Base-by-base conservation (phyloP, 2,329 filamentous ascomycete genomes). In the Phialemoniopsis sp. region DNA sequence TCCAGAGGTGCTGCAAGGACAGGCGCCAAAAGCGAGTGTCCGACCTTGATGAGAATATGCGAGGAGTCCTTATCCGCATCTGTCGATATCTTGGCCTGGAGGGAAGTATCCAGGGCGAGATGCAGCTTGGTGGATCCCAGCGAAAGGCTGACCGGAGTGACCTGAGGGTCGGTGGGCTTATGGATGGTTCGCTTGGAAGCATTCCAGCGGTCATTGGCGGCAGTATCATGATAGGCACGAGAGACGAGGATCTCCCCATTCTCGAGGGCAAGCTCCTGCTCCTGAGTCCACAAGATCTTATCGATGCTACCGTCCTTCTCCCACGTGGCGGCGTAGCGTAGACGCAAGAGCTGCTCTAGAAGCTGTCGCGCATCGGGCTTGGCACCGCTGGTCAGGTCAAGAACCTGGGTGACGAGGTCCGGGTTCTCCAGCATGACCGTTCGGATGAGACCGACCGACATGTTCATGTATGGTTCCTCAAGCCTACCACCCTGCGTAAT, bases 171-270 rank as follows among this genome's bases (percentile, higher is more conserved):
- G 26, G 45, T 10, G 21, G 21, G 12, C 29, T 38, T 3, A 35
- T 32, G 9, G 29, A 46, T 26, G 12, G 28, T 36, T 4, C 45
- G 40, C 7, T 37, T 30, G 26, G 32, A 29, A 3, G 47, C 33
- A 30, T 51, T 51, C 41, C 46, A 45, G 13, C 49, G 44, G 3
- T 41, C 34, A 28, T 51, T 47, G 12, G 26, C 29, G 13, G 37
- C 16, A 1, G 8, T 31, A 35, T 35, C 34, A 5, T 16, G 37
- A 9, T 19, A 34, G 4, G 44, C 28, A 8, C 46, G 40, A n/a
- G 47, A 41, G 13, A 48, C 37, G n/a, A 40, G 13, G 8, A 34
- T 19, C 28, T 35, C 19, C 21, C 39, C 44, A 17, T 35, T 37
- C 16, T 41, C 39, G 9, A 48, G n/a, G 9, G 31, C 33, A 3